Percentiles rank a stretch among this genome's conserved stretches.
Conservation (phyloP, 2,329 filamentous ascomycete genomes). For the Orbilia ellipsospora region DNA sequence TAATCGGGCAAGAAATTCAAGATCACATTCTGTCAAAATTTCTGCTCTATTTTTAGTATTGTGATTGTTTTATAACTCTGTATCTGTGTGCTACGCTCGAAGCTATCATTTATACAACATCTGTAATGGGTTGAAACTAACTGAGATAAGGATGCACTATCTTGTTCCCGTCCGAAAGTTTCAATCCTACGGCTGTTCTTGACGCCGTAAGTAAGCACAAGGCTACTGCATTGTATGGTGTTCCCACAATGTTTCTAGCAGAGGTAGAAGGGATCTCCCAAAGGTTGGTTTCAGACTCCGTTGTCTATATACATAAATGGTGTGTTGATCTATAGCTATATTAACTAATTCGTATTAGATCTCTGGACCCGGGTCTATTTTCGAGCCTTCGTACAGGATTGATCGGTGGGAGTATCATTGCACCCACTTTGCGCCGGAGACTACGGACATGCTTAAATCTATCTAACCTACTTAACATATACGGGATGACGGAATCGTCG, state of each 20-base stretch:
- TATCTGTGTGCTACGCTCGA: background rate
- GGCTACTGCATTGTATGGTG: conserved; percentile 68
- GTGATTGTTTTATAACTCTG: too few species aligned
- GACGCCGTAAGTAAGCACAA: conserved; percentile 71
- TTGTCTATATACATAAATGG: too few species aligned
- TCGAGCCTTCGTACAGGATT: conserved; percentile 84
- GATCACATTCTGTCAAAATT: too few species aligned
- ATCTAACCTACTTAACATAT: conserved; percentile 75
- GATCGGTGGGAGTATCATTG: conserved; percentile 85
- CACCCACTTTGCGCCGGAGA: conserved; percentile 79
- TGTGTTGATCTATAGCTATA: too few species aligned
- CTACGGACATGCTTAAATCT: conserved; percentile 80
- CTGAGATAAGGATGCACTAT: conserved; percentile 75
- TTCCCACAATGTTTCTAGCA: conserved; percentile 91
- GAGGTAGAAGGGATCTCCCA: conserved; percentile 76
- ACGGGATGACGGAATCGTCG: conserved; percentile 93
- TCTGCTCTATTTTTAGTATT: too few species aligned
- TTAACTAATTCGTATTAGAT: conserved; percentile 61
- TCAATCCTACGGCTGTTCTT: conserved; percentile 80
- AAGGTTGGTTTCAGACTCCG: conserved; percentile 62
- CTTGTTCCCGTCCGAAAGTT: conserved; percentile 86
- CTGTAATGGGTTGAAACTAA: background rate
- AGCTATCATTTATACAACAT: background rate
- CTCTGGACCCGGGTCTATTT: conserved; percentile 67
- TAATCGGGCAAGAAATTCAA: background rate